phyloP scores from a whole-genome alignment of 192 early-diverging fungal genomes.

The Coemansia sp. region DNA sequence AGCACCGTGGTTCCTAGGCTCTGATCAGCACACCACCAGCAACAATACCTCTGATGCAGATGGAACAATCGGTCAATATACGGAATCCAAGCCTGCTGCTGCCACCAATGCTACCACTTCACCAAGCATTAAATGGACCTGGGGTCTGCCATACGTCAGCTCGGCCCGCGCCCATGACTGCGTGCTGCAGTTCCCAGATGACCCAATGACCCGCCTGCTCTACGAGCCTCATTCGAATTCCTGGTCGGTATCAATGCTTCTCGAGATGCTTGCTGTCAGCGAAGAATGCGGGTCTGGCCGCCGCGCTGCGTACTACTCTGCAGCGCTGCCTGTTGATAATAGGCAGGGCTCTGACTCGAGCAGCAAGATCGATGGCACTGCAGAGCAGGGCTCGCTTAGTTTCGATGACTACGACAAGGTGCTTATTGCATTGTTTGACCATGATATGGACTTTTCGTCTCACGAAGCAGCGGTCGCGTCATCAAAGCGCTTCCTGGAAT shows the following conservation, averaged over 20 bases:
- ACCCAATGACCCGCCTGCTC: constrained; percentile 52
- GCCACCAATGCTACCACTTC: background rate
- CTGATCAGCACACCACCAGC: background rate
- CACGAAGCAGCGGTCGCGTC: constrained; percentile 14
- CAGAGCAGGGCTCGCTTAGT: constrained; percentile 26
- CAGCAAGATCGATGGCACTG: background rate
- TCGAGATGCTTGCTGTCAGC: constrained; percentile 67
- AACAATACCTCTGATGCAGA: background rate
- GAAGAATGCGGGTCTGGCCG: constrained; percentile 77
- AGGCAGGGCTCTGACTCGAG: background rate
- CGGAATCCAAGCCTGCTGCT: background rate
- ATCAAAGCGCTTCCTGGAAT: constrained; percentile 20
- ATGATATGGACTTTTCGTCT: constrained; percentile 45
- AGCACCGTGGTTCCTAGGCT: constrained; percentile 23
- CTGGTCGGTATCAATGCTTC: constrained; percentile 62
- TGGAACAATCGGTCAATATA: background rate
- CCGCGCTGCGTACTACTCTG: constrained; percentile 66
- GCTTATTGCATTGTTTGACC: constrained; percentile 37
- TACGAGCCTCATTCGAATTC: constrained; percentile 22
- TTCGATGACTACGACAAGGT: constrained; percentile 36
- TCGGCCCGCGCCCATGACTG: constrained; percentile 35
- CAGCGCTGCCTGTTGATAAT: constrained; percentile 16
- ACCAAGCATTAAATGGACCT: constrained; percentile 25
- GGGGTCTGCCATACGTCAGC: constrained; percentile 36
- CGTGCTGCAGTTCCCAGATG: constrained; percentile 53